phyloP scores from a whole-genome alignment of 768 basidiomycete genomes.

The Podaxis sp. region DNA sequence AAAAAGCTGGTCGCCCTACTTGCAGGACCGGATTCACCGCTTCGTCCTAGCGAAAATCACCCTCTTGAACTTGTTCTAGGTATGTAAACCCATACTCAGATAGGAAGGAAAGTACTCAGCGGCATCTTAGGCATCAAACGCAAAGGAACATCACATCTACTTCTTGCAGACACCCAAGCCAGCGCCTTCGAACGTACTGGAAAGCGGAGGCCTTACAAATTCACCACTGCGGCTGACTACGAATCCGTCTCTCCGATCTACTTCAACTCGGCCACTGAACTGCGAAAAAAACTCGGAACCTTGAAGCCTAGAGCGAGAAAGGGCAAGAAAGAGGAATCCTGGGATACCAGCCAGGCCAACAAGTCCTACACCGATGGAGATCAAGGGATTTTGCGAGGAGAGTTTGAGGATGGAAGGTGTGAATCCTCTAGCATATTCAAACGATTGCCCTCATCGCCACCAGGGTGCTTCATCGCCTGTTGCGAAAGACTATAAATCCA shows the following conservation, averaged over 20 bases:
- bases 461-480: constrained; percentile 23
- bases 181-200: constrained; percentile 19
- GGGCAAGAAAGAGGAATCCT: constrained; percentile 21
- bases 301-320: constrained; percentile 38
- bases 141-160: constrained; percentile 43
- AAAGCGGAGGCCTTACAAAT: constrained; percentile 3
- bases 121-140: constrained; percentile 37
- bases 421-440: neutral
- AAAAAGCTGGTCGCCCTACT: constrained; percentile 31
- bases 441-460: neutral
- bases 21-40: constrained; percentile 24
- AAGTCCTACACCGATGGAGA: constrained; percentile 28
- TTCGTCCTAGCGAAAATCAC: constrained; percentile 22
- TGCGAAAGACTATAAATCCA: constrained; percentile 19
- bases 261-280: constrained; percentile 30
- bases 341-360: constrained; percentile 45
- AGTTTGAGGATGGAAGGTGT: constrained; percentile 50
- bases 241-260: constrained; percentile 48
- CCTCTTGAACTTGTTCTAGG: constrained; percentile 45
- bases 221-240: constrained; percentile 26
- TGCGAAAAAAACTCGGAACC: constrained; percentile 32
- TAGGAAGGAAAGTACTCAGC: neutral
- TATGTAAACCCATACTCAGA: constrained; percentile 17
- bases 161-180: constrained; percentile 34
- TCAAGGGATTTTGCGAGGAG: constrained; percentile 29